Evolutionary conservation across 192 early-diverging fungal genomes (phyloP), one percentile per base, ranked within the genome.

Genomic region (Umbelopsis ramanniana): DNA sequence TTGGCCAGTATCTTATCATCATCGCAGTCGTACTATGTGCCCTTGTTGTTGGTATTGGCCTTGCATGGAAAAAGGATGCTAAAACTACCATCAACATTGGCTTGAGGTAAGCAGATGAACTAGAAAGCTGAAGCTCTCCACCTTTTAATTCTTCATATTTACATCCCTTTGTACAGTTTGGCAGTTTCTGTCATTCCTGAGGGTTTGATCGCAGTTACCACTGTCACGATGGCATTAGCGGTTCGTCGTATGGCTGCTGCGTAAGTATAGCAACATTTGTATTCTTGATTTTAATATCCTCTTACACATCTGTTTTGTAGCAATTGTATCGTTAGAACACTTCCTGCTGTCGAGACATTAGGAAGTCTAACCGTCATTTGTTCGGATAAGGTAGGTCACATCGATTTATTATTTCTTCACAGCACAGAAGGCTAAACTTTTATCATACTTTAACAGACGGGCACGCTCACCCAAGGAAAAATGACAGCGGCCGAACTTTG

Each of bases 111-210:
- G 54, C 52, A 37, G 9, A 60, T 12, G 1, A 11, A 7, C 2
- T 23, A 46, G 8, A 46, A 15, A 45, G 6, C 10, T n/a, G 67
- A 10, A n/a, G 38, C 21, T 19, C 22, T 37, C 19, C 4, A 45
- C 0, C 2, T 19, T 14, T 54, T 70, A 21, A 11, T 17, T 26
- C 15, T 53, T 8, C 46, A 23, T 50, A 35, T 40, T 37, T 70
- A 37, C 22, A 19, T 24, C 6, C 0, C 4, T 37, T 45, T 53
- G 4, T 48, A 22, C 68, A 77, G 76, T 57, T 82, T 99, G 79
- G 97, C 95, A 17, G 96, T 99, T 23, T 95, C 95, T 19, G 96
- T 98, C 48, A 96, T 99, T 80, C 96, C 97, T 40, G 97, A 99
- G 84, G 97, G 97, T 80, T 82, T 99, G 66, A 95, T 99, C 12